Evolutionary conservation across 768 basidiomycete species (phyloP), one percentile per base, ranked within the genome.

Genomic region (Lyophyllum decastes): DNA sequence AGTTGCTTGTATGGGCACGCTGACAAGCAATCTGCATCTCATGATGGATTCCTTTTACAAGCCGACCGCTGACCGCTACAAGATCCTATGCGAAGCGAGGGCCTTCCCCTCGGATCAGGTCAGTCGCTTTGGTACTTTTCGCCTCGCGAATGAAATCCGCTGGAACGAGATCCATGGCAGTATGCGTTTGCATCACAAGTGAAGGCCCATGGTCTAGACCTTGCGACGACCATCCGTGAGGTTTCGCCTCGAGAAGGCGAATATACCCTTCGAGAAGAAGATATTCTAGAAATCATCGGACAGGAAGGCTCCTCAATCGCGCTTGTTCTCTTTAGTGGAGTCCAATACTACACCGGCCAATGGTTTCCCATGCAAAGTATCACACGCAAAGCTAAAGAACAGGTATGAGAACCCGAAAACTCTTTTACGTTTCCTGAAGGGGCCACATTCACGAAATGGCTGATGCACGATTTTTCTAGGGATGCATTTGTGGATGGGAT

Each of bases 91-190:
- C 75, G 97, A 99, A 78, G 86, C 87, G 41, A 88, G 83, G 58
- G 95, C 95, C 2, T 99, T 99, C 73, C 95, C 97, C 66, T 95
- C 93, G 71, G 97, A 99, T 81, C 91, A 94, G 79, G 96, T 92
- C 55, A 62, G 84, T 70, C 52, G 59, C 50, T 38, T 52, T 34
- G 34, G 50, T 41, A 35, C 50, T 51, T 61, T 51, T 33, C 51
- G 35, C 61, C 61, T 58, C 57, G 54, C 54, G 49, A 53, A 64
- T 60, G 51, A 57, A 57, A 17, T 45, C 27, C 52, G 19, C 54
- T 64, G n/a, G 56, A 52, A 61, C 52, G 35, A 58, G 56, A 60
- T 38, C 45, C 55, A 54, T 54, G 49, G 54, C 68, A 98, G 95
- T 98, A 98, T 72, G 97, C 96, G 33, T 93, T 98, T 69, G 83